These are phyloP conservation scores for Chaetomium sp. DNA, from an alignment of 2,329 filamentous ascomycete genomes.

Conservation along the genomic window DNA sequence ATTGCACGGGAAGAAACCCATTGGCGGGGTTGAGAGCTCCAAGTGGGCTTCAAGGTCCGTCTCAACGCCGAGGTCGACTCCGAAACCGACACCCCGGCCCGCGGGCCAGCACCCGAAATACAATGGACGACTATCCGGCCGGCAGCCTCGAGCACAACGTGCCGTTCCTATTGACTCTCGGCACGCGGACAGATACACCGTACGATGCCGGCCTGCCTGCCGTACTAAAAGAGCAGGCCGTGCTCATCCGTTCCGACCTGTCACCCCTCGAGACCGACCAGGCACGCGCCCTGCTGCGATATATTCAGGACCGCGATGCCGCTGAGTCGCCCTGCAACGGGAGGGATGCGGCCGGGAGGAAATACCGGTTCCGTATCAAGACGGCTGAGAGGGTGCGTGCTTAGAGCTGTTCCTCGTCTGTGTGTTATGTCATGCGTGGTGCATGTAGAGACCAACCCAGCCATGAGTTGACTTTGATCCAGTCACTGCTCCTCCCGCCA, in stretches of 20 bases:
- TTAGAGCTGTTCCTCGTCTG: neutral
- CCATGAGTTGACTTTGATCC: conserved; percentile 23
- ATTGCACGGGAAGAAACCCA: no score
- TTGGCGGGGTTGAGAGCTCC: neutral
- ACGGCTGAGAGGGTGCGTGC: conserved; percentile 72
- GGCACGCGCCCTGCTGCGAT: conserved; percentile 57
- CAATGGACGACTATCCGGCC: conserved; percentile 72
- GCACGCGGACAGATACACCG: conserved; percentile 47
- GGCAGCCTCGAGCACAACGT: conserved; percentile 83
- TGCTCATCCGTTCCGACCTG: conserved; percentile 63
- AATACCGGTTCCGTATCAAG: conserved; percentile 61
- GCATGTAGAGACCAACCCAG: neutral
- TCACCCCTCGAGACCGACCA: conserved; percentile 59
- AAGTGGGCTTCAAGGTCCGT: neutral
- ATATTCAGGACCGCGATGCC: conserved; percentile 61
- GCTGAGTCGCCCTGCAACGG: conserved; percentile 61
- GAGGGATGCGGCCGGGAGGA: conserved; percentile 41
- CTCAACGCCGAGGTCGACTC: neutral
- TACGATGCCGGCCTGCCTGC: conserved; percentile 39
- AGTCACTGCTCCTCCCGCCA: conserved; percentile 52
- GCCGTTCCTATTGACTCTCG: conserved; percentile 76
- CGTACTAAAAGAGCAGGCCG: conserved; percentile 51
- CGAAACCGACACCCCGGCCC: neutral
- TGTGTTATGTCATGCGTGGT: neutral
- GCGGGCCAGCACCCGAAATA: neutral